Evolutionary conservation across 1,284 basidiomycete species (phyloP), one percentile per base, ranked within the genome.

Genomic region (Trichosporon ovoides): DNA sequence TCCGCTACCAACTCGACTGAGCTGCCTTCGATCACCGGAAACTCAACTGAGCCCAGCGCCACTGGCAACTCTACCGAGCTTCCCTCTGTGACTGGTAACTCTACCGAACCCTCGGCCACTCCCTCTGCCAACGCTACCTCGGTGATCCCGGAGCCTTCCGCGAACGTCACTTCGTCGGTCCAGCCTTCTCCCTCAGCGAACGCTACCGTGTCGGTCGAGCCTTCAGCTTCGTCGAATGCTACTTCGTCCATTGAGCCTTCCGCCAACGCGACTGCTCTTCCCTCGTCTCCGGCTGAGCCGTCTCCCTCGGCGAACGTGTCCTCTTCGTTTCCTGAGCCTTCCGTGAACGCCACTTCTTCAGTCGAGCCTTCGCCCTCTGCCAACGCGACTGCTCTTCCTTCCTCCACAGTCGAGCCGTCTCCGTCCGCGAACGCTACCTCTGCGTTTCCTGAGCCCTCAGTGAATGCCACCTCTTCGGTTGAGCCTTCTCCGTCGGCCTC

Each of bases 151-250:
- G 22, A 22, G 28, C 48, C 33, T 14, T 34, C 48, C 18, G 53
- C 24, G 19, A 57, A 43, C 40, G 34, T 16, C 13, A 48, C 54
- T 9, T 51, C 53, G 31, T 38, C 49, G 10, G 33, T 50, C 10
- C n/a, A 33, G 28, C 24, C 55, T 12, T 34, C 66, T 22, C 38
- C 59, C 28, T 38, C 50, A 3, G 59, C 69, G 12, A 64, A 65
- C 13, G 52, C 49, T 2, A 56, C 59, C 11, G 37, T 50, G 7
- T 36, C 22, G 20, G 22, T 43, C 12, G 52, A 54, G 52, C 55
- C 52, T 9, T n/a, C n/a, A n/a, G n/a, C n/a, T n/a, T n/a, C n/a
- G n/a, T n/a, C n/a, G n/a, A n/a, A n/a, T n/a, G n/a, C n/a, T n/a
- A n/a, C n/a, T n/a, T n/a, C n/a, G n/a, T n/a, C n/a, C n/a, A n/a